Conservation (phyloP, 192 early-diverging fungal genomes). For the Chytriomyces sp. region DNA sequence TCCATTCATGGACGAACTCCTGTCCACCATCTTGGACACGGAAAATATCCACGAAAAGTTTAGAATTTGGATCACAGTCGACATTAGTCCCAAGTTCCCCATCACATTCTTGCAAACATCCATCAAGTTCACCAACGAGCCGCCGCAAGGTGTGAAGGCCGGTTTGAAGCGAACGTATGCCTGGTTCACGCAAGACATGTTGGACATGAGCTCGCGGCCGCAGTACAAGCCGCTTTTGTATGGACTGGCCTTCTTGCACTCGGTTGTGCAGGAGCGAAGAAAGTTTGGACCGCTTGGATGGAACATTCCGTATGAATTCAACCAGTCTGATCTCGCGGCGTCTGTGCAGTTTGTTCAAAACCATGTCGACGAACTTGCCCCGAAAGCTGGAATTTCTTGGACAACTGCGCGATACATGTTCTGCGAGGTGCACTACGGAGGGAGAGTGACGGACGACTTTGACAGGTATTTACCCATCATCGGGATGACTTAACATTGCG, state of each 20-base stretch:
- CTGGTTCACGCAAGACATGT: slow-evolving; percentile 73
- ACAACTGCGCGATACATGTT: slow-evolving; percentile 69
- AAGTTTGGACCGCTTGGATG: slow-evolving; percentile 73
- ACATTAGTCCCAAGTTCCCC: slow-evolving; percentile 65
- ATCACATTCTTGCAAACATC: slow-evolving; percentile 70
- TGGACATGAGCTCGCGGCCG: slow-evolving; percentile 66
- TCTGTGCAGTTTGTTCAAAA: slow-evolving; percentile 72
- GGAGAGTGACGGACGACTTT: slow-evolving; percentile 68
- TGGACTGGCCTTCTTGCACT: slow-evolving; percentile 69
- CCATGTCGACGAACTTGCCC: slow-evolving; percentile 70
- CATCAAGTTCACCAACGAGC: slow-evolving; percentile 73
- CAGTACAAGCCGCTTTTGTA: slow-evolving; percentile 72
- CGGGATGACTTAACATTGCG: neutral
- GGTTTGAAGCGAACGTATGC: slow-evolving; percentile 70
- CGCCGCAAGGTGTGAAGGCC: slow-evolving; percentile 70
- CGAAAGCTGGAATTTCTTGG: slow-evolving; percentile 67
- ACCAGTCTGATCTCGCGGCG: slow-evolving; percentile 69
- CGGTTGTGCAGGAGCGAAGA: slow-evolving; percentile 67
- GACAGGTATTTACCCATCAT: slow-evolving; percentile 50
- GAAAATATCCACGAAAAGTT: slow-evolving; percentile 69
- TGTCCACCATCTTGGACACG: slow-evolving; percentile 59
- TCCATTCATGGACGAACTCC: slow-evolving; percentile 69
- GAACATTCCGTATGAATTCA: slow-evolving; percentile 77
- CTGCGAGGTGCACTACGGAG: slow-evolving; percentile 72
- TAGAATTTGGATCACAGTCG: slow-evolving; percentile 70